Percentiles rank a stretch among this genome's conserved stretches.
Conservation (phyloP, 2,329 filamentous ascomycete genomes). For the Mollisiaceae sp. region DNA sequence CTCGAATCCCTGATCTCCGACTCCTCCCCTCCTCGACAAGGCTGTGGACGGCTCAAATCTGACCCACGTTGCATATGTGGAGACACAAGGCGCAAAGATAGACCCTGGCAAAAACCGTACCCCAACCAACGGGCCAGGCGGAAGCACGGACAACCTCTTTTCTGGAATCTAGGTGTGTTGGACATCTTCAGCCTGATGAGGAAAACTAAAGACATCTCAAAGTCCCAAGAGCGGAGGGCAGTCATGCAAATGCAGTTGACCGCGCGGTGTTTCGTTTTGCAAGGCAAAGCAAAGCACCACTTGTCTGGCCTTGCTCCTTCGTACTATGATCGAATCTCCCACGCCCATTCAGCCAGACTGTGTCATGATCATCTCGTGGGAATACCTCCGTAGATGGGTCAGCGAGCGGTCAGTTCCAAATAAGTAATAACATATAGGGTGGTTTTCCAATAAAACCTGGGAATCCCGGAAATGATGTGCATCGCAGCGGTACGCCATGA, state of each 20-base stretch:
- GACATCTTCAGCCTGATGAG: slow-evolving; percentile 26
- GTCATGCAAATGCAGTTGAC: slow-evolving; percentile 26
- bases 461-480: slow-evolving; percentile 32
- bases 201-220: slow-evolving; percentile 7
- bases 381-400: slow-evolving; percentile 6
- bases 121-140: slow-evolving; percentile 25
- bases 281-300: slow-evolving; percentile 12
- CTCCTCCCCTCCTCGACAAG: slow-evolving; percentile 18
- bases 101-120: slow-evolving; percentile 7
- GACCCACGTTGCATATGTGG: slow-evolving; percentile 26
- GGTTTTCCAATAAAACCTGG: slow-evolving; percentile 20
- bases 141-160: slow-evolving; percentile 30
- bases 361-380: slow-evolving; percentile 10
- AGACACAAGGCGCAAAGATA: slow-evolving; percentile 11
- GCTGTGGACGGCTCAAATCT: slow-evolving; percentile 18
- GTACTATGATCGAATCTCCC: not conserved
- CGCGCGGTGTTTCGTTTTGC: slow-evolving; percentile 23
- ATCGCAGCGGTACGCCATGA: slow-evolving; percentile 31
- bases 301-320: slow-evolving; percentile 2
- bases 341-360: slow-evolving; percentile 16
- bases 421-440: slow-evolving; percentile 21
- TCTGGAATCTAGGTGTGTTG: slow-evolving; percentile 23
- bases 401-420: slow-evolving; percentile 23
- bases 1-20: slow-evolving; percentile 16
- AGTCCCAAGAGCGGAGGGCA: not conserved